phyloP scores from a whole-genome alignment of 139 green algal genomes.

The Chlorella sp. region DNA sequence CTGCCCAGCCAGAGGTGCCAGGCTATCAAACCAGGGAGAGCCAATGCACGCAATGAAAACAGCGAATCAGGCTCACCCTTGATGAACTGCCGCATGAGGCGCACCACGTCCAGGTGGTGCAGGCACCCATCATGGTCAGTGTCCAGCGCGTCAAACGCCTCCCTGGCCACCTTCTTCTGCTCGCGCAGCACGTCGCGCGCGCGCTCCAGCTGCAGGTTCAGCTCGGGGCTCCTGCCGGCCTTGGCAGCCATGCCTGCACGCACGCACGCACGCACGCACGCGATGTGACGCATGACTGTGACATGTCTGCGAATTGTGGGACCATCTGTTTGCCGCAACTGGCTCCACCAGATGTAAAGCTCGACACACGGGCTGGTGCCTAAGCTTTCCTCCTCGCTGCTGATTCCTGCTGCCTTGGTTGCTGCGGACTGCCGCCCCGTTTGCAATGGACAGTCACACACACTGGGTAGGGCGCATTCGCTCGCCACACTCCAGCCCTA shows the following conservation, averaged over 20 bases:
- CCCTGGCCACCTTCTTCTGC: slow-evolving; percentile 39
- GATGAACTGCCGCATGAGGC: slow-evolving; percentile 13
- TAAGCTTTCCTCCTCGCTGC: too few relatives aligned
- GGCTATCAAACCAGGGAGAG: neutral
- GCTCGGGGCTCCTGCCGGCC: slow-evolving; percentile 21
- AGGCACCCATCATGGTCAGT: slow-evolving; percentile 28
- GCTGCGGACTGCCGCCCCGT: too few relatives aligned
- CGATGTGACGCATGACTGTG: neutral
- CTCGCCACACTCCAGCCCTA: too few relatives aligned
- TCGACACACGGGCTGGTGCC: too few relatives aligned
- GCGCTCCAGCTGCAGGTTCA: slow-evolving; percentile 39
- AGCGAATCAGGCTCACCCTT: neutral
- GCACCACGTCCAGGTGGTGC: slow-evolving; percentile 28
- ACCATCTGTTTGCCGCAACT: too few relatives aligned
- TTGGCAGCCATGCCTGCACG: slow-evolving; percentile 30
- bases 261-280: neutral
- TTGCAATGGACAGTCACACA: too few relatives aligned
- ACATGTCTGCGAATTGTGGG: too few relatives aligned
- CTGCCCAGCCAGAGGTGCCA: neutral
- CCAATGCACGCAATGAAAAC: neutral
- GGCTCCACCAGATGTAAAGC: too few relatives aligned
- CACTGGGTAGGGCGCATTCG: too few relatives aligned
- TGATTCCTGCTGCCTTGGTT: too few relatives aligned
- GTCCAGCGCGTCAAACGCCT: slow-evolving; percentile 29
- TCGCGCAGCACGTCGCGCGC: slow-evolving; percentile 45